A percentile compares a stretch with the other conserved stretches of the same genome.
These are phyloP conservation scores for Rhododendron griersonianum DNA, from an alignment of 148 eudicot genomes.

Conservation along the genomic window DNA sequence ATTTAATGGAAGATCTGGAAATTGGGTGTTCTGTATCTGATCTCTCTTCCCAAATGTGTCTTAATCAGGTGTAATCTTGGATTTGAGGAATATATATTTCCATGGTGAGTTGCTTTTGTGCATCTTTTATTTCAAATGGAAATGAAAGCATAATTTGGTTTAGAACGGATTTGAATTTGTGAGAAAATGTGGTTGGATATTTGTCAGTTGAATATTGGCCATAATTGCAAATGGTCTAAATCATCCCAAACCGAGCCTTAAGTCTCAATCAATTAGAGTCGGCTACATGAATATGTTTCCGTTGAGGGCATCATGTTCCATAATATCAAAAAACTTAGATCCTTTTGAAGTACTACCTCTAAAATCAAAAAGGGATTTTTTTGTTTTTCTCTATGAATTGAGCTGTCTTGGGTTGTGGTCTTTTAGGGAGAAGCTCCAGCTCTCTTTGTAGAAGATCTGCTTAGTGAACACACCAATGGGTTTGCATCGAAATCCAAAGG, in stretches of 20 bases:
- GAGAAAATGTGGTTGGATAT: background rate
- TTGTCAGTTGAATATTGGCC: background rate
- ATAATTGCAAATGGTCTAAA: background rate
- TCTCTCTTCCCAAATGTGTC: background rate
- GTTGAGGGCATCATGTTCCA: background rate
- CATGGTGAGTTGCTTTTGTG: conserved; percentile 23
- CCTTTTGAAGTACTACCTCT: background rate
- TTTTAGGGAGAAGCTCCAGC: conserved; percentile 73
- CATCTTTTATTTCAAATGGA: background rate
- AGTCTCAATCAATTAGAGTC: background rate
- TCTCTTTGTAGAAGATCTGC: conserved; percentile 51
- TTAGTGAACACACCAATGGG: conserved; percentile 32
- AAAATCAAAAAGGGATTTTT: background rate
- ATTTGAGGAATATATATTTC: conserved; percentile 4
- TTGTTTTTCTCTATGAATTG: background rate
- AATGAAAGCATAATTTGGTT: background rate
- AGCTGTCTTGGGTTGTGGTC: conserved; percentile 5
- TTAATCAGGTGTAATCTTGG: conserved; percentile 25
- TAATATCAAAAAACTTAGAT: background rate
- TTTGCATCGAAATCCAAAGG: conserved; percentile 39
- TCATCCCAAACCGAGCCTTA: background rate
- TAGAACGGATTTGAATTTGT: background rate
- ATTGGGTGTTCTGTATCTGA: conserved; percentile 9
- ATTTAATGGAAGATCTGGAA: background rate
- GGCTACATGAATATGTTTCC: background rate